phyloP scores from a whole-genome alignment of 768 basidiomycete species.

The Astraeus odoratus region DNA sequence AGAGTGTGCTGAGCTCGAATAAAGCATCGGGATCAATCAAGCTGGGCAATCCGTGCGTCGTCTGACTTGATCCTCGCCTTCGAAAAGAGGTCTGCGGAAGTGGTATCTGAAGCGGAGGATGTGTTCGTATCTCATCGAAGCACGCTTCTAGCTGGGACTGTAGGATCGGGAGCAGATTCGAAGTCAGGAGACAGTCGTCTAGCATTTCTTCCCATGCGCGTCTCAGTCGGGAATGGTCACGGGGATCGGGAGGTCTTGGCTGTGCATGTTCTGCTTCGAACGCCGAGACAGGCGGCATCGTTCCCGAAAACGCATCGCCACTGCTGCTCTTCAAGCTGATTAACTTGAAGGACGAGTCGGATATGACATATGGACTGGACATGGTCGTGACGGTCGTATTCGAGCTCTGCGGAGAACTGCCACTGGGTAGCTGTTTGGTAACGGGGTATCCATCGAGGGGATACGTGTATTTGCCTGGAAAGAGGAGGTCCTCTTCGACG shows the following conservation, averaged over 20 bases:
- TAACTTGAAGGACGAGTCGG: constrained; percentile 16
- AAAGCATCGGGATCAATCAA: constrained; percentile 24
- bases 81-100: constrained; percentile 47
- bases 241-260: constrained; percentile 34
- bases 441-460: constrained; percentile 2
- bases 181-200: constrained; percentile 45
- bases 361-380: constrained; percentile 12
- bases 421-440: constrained; percentile 13
- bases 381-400: constrained; percentile 18
- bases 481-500: constrained; percentile 68
- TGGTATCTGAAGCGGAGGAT: constrained; percentile 41
- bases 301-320: constrained; percentile 7
- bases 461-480: constrained; percentile 40
- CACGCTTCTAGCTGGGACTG: constrained; percentile 59
- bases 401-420: constrained; percentile 22
- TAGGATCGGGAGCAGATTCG: constrained; percentile 49
- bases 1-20: constrained; percentile 26
- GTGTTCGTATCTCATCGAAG: constrained; percentile 47
- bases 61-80: constrained; percentile 12
- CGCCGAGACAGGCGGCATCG: constrained; percentile 15
- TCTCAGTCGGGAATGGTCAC: constrained; percentile 57
- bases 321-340: constrained; percentile 11
- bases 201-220: constrained; percentile 67
- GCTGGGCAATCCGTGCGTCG: constrained; percentile 12
- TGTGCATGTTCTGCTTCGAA: constrained; percentile 8